A percentile compares a stretch with the other conserved stretches of the same genome.
phyloP scores from a whole-genome alignment of 2,329 filamentous ascomycete species.

The Clathrospora elynae region DNA sequence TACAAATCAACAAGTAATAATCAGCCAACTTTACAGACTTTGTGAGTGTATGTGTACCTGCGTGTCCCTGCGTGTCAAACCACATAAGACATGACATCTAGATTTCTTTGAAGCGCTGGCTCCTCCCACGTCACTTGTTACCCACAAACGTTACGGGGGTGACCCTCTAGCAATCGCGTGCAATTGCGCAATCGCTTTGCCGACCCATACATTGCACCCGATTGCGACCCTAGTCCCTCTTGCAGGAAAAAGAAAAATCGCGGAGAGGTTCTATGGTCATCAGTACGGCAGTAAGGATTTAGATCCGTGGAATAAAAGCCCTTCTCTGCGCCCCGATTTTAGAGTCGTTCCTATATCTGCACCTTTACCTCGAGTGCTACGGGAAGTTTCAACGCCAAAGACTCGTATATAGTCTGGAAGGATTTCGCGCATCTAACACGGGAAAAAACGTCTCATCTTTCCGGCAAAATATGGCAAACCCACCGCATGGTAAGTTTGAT shows the following conservation, averaged over 20 bases:
- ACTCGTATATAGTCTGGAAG: conserved; percentile 6
- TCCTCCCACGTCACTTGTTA: conserved; percentile 16
- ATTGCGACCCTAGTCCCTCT: conserved; percentile 26
- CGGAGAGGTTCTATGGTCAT: conserved; percentile 12
- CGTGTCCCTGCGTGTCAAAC: conserved; percentile 5
- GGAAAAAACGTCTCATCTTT: conserved; percentile 6
- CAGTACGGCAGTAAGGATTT: conserved; percentile 7
- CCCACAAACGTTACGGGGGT: conserved; percentile 7
- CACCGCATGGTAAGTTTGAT: conserved; percentile 55
- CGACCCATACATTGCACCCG: conserved; percentile 35
- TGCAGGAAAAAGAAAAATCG: conserved; percentile 18
- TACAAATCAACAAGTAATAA: conserved; percentile 8
- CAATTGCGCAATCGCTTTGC: conserved; percentile 47
- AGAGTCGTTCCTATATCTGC: conserved; percentile 8
- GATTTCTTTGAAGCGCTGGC: conserved; percentile 5
- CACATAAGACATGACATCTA: not conserved
- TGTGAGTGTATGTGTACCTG: no score
- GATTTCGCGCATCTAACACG: not conserved
- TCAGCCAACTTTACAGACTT: no score
- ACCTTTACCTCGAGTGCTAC: conserved; percentile 11
- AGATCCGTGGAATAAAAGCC: conserved; percentile 19
- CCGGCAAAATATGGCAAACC: conserved; percentile 53
- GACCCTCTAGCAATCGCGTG: conserved; percentile 36
- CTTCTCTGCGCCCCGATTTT: not conserved
- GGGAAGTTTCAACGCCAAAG: conserved; percentile 1